Conservation (phyloP, 495 filamentous ascomycete species). For the Parachaetomium inaequale region DNA sequence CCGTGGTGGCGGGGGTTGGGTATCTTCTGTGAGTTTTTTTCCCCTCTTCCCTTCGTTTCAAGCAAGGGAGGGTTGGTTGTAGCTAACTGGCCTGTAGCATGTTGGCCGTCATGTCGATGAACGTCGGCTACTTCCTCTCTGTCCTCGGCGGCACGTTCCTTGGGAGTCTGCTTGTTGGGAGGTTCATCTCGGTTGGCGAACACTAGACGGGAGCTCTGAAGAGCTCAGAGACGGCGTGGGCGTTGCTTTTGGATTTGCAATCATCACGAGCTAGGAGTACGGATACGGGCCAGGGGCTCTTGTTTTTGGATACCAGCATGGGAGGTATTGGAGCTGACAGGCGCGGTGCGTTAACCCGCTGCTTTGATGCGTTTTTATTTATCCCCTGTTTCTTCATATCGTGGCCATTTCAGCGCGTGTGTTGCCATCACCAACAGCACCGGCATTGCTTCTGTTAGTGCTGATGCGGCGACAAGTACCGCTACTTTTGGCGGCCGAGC, state of each 20-base stretch:
- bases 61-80: not conserved
- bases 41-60: not conserved
- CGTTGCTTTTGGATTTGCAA: not conserved
- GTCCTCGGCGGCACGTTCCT: constrained; percentile 78
- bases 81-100: constrained; percentile 57
- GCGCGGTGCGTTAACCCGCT: not conserved
- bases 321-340: not conserved
- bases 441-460: constrained; percentile 10
- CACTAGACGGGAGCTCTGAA: constrained; percentile 28
- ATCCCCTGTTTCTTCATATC: not conserved
- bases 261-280: not conserved
- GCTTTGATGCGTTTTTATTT: not conserved
- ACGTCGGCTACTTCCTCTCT: constrained; percentile 92
- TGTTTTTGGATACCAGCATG: not conserved
- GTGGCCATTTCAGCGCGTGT: not conserved
- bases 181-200: constrained; percentile 48
- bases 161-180: constrained; percentile 75
- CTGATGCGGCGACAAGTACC: constrained; percentile 9
- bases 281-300: not conserved
- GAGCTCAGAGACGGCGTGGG: not conserved
- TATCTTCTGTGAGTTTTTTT: constrained; percentile 76
- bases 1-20: constrained; percentile 66
- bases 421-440: not conserved
- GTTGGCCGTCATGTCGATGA: constrained; percentile 98
- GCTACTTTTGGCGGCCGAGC: constrained; percentile 13